These are phyloP conservation scores for Monilinia vaccinii-corymbosi DNA, from an alignment of 2,329 filamentous ascomycete species.

Conservation along the genomic window DNA sequence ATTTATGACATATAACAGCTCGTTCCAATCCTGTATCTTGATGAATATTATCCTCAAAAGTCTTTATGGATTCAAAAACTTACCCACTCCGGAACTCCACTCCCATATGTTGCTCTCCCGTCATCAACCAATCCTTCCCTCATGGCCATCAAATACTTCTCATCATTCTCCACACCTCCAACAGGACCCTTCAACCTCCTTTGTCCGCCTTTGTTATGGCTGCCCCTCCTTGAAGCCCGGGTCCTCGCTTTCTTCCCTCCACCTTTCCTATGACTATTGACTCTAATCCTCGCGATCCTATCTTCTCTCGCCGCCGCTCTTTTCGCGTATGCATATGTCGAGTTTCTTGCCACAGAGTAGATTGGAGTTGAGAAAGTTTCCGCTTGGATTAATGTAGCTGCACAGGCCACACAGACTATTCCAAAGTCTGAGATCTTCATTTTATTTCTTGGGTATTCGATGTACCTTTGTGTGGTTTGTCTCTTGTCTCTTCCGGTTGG, in stretches of 20 bases:
- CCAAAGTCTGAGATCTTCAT: conserved; percentile 2
- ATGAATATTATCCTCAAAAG: background rate
- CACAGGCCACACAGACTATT: background rate
- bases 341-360: conserved; percentile 6
- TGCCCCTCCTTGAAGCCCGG: background rate
- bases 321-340: background rate
- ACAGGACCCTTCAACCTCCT: background rate
- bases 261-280: background rate
- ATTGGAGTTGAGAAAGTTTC: background rate
- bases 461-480: background rate
- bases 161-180: conserved; percentile 6
- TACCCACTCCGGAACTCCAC: background rate
- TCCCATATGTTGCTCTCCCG: background rate
- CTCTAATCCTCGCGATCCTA: background rate
- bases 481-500: background rate
- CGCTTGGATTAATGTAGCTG: background rate
- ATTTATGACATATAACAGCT: conserved; percentile 9
- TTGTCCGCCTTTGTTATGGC: background rate
- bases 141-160: background rate
- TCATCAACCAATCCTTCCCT: background rate
- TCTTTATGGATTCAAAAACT: background rate
- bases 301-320: background rate
- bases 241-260: background rate
- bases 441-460: background rate
- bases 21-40: conserved; percentile 6